Conservation (phyloP, 78 protist genomes). For the Planoprotostelium fungivorum region DNA sequence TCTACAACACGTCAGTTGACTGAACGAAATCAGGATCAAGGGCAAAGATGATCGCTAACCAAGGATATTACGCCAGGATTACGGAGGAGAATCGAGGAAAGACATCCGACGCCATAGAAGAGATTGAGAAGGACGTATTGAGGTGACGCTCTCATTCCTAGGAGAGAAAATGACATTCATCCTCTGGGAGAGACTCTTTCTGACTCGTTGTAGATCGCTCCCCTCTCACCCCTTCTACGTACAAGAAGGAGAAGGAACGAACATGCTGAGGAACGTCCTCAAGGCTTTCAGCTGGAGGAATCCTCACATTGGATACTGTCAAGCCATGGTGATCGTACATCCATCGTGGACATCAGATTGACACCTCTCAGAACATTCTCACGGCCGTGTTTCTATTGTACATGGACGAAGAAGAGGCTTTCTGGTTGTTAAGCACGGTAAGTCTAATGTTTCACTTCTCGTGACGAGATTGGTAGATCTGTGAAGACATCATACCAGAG, state of each 20-base stretch:
- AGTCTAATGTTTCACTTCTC: background rate
- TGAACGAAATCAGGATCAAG: background rate
- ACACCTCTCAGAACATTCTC: constrained; percentile 10
- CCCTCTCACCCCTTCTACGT: constrained; percentile 74
- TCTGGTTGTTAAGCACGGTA: constrained; percentile 35
- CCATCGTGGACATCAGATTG: background rate
- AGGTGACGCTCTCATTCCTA: background rate
- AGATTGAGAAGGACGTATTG: background rate
- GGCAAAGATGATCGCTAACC: background rate
- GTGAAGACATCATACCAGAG: constrained; percentile 54
- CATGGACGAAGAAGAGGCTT: constrained; percentile 44
- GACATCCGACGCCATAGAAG: background rate
- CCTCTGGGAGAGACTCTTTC: too few species aligned
- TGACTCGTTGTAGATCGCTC: constrained; percentile 24
- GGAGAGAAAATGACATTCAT: too few species aligned
- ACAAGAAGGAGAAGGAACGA: constrained; percentile 43
- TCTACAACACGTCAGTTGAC: background rate
- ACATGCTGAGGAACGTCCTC: constrained; percentile 50
- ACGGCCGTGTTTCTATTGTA: constrained; percentile 46
- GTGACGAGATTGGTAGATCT: background rate
- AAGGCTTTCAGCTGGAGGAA: constrained; percentile 45
- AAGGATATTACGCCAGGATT: background rate
- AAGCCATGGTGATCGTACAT: constrained; percentile 16
- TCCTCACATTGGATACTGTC: constrained; percentile 64
- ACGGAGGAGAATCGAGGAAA: background rate